Evolutionary conservation across 352 stramenopile genomes (phyloP).

Genomic region (Stramenopiles sp.): DNA sequence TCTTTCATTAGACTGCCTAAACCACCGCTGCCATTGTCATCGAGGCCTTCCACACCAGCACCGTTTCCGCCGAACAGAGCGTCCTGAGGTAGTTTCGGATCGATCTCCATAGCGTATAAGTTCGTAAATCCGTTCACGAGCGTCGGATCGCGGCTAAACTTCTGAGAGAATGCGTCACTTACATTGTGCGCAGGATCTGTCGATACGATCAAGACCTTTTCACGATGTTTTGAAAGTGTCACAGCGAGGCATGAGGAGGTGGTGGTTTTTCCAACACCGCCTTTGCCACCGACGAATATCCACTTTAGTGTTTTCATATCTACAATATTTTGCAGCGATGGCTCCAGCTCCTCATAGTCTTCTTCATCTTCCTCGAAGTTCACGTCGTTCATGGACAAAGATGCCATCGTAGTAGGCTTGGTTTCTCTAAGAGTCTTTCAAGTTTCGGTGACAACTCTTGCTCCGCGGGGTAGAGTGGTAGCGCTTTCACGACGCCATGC

Average conservation of each 20-base stretch:
- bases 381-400: no score
- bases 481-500: no score
- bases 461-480: no score
- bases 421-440: no score
- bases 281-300: constrained; percentile 87
- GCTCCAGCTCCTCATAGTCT: constrained; percentile 45
- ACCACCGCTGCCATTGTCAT: constrained; percentile 36
- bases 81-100: no score
- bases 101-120: constrained; percentile 96
- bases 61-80: no score
- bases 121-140: constrained; percentile 92
- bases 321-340: constrained; percentile 66
- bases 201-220: constrained; percentile 94
- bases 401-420: no score
- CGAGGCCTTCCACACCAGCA: neutral
- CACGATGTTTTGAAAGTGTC: constrained; percentile 56
- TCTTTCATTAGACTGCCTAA: constrained; percentile 86
- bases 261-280: constrained; percentile 84
- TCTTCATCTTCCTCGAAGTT: constrained; percentile 8
- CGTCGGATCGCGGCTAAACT: constrained; percentile 91
- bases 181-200: constrained; percentile 96
- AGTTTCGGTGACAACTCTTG: no score
- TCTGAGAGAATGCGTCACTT: constrained; percentile 95
- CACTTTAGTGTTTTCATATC: constrained; percentile 62
- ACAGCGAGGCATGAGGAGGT: constrained; percentile 91